Conservation (phyloP, 2,329 filamentous ascomycete species). For the Colletotrichum australisinense region DNA sequence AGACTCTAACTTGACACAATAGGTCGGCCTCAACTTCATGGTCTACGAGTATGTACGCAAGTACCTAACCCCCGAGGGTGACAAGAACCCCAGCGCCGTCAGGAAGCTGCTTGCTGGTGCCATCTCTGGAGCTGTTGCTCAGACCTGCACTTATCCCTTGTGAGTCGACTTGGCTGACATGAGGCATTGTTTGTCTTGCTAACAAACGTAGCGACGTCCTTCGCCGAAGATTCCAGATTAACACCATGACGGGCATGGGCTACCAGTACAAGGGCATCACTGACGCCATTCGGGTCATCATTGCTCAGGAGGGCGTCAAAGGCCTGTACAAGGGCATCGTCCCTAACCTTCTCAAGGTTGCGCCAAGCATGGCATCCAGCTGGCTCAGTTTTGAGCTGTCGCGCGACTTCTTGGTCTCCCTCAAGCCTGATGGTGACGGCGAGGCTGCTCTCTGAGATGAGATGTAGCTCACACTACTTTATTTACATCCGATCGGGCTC, state of each 20-base stretch:
- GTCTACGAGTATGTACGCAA: conserved; percentile 91
- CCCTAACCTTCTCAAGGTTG: conserved; percentile 95
- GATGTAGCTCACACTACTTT: neutral
- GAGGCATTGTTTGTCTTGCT: conserved; percentile 38
- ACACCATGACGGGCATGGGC: conserved; percentile 98
- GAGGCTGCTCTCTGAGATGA: conserved; percentile 27
- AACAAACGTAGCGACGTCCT: conserved; percentile 78
- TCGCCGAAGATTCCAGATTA: conserved; percentile 95
- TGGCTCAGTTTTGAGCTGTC: conserved; percentile 98
- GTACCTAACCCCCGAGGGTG: conserved; percentile 87
- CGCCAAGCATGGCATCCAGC: conserved; percentile 97
- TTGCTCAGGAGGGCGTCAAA: conserved; percentile 83
- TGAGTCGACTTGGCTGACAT: conserved; percentile 61
- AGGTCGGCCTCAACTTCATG: conserved; percentile 99
- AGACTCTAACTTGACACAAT: conserved; percentile 35
- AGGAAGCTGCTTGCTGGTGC: conserved; percentile 92
- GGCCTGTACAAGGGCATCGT: conserved; percentile 97
- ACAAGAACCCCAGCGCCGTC: conserved; percentile 81
- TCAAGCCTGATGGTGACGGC: conserved; percentile 60
- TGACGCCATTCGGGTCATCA: conserved; percentile 85
- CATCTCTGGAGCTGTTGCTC: conserved; percentile 94
- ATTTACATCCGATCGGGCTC: neutral
- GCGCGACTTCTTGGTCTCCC: conserved; percentile 81
- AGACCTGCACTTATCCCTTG: conserved; percentile 99
- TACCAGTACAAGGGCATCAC: conserved; percentile 92